These are phyloP conservation scores for Pseudotulostoma volvatum DNA, from an alignment of 495 filamentous ascomycete species.

Conservation along the genomic window DNA sequence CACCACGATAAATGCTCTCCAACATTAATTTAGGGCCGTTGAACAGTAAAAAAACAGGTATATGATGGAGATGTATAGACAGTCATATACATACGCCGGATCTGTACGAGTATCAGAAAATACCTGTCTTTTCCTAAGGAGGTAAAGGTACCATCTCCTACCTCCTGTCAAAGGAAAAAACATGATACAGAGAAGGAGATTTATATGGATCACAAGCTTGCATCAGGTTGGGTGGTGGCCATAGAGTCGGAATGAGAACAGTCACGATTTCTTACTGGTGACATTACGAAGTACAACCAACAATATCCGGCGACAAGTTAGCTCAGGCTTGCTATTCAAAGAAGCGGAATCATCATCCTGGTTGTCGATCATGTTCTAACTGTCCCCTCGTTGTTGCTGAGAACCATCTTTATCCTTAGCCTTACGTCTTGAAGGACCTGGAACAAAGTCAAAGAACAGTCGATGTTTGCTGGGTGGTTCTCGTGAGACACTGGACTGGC, in stretches of 20 bases:
- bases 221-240: background rate
- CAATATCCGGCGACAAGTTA: background rate
- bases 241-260: background rate
- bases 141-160: background rate
- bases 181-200: background rate
- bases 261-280: background rate
- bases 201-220: background rate
- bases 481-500: conserved; percentile 27
- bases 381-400: conserved; percentile 21
- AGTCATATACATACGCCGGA: background rate
- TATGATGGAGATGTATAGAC: background rate
- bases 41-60: background rate
- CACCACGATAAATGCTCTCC: conserved; percentile 32
- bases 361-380: background rate
- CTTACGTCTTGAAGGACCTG: conserved; percentile 27
- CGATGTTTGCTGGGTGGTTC: conserved; percentile 33
- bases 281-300: background rate
- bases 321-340: background rate
- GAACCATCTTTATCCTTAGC: conserved; percentile 27
- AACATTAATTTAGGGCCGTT: conserved; percentile 4
- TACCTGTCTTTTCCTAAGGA: background rate
- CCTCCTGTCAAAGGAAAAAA: background rate
- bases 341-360: background rate
- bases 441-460: conserved; percentile 33
- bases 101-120: background rate